A percentile compares a stretch with the other conserved stretches of the same genome.
Evolutionary conservation across 495 filamentous ascomycete species (phyloP).

Genomic region (Neurospora sp.): DNA sequence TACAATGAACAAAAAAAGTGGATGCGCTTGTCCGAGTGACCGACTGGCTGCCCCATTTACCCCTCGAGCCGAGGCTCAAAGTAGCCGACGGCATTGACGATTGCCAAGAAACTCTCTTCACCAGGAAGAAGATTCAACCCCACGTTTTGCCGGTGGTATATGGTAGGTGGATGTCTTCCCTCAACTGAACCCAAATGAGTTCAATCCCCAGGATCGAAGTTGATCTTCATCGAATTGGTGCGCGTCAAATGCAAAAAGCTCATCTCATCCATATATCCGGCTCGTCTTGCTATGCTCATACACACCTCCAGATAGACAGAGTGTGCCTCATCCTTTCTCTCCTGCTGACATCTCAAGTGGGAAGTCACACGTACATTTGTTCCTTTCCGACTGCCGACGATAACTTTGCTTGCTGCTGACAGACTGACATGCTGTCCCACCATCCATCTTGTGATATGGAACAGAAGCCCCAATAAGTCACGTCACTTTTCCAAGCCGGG

Average conservation of each 20-base stretch:
- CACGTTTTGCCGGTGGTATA: neutral
- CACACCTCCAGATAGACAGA: neutral
- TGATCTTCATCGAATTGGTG: neutral
- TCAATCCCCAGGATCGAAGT: neutral
- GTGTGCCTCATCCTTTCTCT: neutral
- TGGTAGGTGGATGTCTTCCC: neutral
- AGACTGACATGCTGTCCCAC: neutral
- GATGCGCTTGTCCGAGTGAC: slow-evolving; percentile 15
- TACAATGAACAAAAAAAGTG: slow-evolving; percentile 1
- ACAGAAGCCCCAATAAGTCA: neutral
- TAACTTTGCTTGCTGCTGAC: neutral
- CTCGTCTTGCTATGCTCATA: neutral
- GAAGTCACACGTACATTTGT: neutral
- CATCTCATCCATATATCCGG: neutral
- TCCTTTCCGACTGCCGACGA: neutral
- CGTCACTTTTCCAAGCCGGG: neutral
- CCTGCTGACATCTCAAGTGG: neutral
- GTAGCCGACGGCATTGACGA: neutral
- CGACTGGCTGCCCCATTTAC: neutral
- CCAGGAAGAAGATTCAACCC: neutral
- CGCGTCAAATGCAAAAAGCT: neutral
- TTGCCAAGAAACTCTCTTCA: neutral
- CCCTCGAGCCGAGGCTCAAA: slow-evolving; percentile 25
- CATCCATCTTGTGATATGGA: neutral
- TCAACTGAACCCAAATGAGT: neutral